These are phyloP conservation scores for Erythrophleum ivorense DNA, from an alignment of 331 rosid species.

Conservation along the genomic window DNA sequence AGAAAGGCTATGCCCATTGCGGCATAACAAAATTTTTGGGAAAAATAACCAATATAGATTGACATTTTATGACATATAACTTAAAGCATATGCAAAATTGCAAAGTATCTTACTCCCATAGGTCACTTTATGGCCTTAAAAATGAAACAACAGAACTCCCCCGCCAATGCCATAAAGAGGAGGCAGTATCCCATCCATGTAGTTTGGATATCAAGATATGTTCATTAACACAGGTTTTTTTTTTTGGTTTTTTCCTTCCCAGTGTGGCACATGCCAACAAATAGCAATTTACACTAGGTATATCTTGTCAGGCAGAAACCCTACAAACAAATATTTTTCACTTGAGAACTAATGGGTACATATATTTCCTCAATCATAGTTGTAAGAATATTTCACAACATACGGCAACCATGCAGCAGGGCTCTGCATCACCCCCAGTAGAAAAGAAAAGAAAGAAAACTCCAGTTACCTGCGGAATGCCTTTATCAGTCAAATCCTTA, in stretches of 20 bases:
- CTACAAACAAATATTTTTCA: background rate
- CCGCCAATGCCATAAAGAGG: background rate
- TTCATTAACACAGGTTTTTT: background rate
- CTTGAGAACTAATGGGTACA: background rate
- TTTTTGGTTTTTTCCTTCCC: no score
- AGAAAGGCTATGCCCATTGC: background rate
- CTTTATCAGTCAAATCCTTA: slow-evolving; percentile 41
- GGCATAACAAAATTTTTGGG: background rate
- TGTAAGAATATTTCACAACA: background rate
- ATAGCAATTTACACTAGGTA: slow-evolving; percentile 5
- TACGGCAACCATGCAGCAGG: background rate
- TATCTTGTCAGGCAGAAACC: slow-evolving; percentile 1
- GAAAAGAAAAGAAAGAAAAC: background rate
- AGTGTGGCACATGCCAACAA: background rate
- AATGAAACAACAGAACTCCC: background rate
- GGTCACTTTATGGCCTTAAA: background rate
- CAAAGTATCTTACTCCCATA: background rate
- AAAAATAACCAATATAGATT: background rate
- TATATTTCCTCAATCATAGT: slow-evolving; percentile 10
- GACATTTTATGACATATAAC: background rate
- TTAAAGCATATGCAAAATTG: background rate
- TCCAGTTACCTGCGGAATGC: slow-evolving; percentile 58
- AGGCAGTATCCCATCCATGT: background rate
- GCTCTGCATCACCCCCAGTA: background rate
- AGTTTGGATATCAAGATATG: background rate